phyloP scores from a whole-genome alignment of 2,329 filamentous ascomycete genomes.

The Penicillium olsonii region DNA sequence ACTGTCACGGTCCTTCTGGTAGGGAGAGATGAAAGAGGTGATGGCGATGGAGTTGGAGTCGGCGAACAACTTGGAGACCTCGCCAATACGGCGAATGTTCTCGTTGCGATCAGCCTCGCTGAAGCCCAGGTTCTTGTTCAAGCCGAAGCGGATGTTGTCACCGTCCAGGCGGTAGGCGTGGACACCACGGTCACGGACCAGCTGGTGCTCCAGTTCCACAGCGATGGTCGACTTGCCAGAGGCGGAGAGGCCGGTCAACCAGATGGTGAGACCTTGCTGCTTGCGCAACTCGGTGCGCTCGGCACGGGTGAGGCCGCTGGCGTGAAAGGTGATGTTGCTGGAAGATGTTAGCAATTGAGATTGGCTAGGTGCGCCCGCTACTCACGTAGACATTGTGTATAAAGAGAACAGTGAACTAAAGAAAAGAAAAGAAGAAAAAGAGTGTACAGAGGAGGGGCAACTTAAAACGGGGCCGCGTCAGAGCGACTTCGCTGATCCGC shows the following conservation, averaged over 20 bases:
- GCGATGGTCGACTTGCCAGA: slow-evolving; percentile 97
- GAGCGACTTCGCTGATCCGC: slow-evolving; percentile 25
- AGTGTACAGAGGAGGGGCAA: slow-evolving; percentile 15
- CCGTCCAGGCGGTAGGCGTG: slow-evolving; percentile 92
- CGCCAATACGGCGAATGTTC: slow-evolving; percentile 95
- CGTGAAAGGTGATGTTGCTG: slow-evolving; percentile 52
- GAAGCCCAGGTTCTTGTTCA: slow-evolving; percentile 98
- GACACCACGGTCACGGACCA: slow-evolving; percentile 71
- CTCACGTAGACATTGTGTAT: slow-evolving; percentile 41
- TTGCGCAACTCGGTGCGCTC: slow-evolving; percentile 58
- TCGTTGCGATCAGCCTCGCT: slow-evolving; percentile 90
- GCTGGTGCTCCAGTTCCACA: slow-evolving; percentile 93
- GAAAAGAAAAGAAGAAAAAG: slow-evolving; percentile 9
- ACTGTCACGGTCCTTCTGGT: slow-evolving; percentile 79
- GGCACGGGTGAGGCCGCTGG: slow-evolving; percentile 42
- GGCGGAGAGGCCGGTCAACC: slow-evolving; percentile 95
- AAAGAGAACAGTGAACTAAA: neutral
- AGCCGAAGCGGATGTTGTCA: slow-evolving; percentile 96
- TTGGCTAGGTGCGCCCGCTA: slow-evolving; percentile 7
- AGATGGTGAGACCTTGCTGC: slow-evolving; percentile 91
- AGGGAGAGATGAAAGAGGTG: slow-evolving; percentile 96
- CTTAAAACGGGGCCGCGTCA: slow-evolving; percentile 23
- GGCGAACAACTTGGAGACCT: slow-evolving; percentile 96
- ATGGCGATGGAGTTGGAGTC: slow-evolving; percentile 85
- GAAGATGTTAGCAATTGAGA: slow-evolving; percentile 5